phyloP scores from a whole-genome alignment of 495 filamentous ascomycete species.

The Aspergillus taichungensis region DNA sequence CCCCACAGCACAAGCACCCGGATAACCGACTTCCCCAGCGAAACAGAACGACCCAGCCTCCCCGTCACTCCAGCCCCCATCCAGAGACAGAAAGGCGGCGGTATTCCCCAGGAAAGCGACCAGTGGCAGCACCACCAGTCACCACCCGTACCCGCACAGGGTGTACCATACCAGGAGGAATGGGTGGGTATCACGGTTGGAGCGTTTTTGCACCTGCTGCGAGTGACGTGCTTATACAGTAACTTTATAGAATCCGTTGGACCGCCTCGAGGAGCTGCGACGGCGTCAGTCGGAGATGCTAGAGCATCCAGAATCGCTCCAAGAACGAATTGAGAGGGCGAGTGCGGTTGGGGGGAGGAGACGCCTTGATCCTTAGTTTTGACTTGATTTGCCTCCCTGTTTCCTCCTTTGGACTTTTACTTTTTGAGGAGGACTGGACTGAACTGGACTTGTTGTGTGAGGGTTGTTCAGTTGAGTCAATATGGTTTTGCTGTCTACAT shows the following conservation, averaged over 20 bases:
- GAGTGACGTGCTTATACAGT: slow-evolving; percentile 52
- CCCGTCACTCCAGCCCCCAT: slow-evolving; percentile 83
- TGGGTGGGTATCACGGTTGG: slow-evolving; percentile 74
- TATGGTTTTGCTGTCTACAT: neutral
- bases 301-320: slow-evolving; percentile 22
- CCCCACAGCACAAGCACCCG: slow-evolving; percentile 42
- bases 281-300: slow-evolving; percentile 52
- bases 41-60: slow-evolving; percentile 75
- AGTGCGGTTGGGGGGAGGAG: neutral
- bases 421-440: no score
- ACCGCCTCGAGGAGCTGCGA: slow-evolving; percentile 59
- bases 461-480: no score
- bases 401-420: neutral
- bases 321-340: slow-evolving; percentile 6
- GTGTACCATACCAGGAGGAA: slow-evolving; percentile 74
- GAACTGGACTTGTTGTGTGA: no score
- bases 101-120: slow-evolving; percentile 41
- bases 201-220: slow-evolving; percentile 39
- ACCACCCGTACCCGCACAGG: slow-evolving; percentile 62
- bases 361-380: slow-evolving; percentile 1
- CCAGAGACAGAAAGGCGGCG: slow-evolving; percentile 45
- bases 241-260: slow-evolving; percentile 60
- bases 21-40: slow-evolving; percentile 80
- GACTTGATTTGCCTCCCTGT: neutral
- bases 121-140: slow-evolving; percentile 43